phyloP scores from a whole-genome alignment of 805 yeast species.

The Myxozyma lipomycoides region DNA sequence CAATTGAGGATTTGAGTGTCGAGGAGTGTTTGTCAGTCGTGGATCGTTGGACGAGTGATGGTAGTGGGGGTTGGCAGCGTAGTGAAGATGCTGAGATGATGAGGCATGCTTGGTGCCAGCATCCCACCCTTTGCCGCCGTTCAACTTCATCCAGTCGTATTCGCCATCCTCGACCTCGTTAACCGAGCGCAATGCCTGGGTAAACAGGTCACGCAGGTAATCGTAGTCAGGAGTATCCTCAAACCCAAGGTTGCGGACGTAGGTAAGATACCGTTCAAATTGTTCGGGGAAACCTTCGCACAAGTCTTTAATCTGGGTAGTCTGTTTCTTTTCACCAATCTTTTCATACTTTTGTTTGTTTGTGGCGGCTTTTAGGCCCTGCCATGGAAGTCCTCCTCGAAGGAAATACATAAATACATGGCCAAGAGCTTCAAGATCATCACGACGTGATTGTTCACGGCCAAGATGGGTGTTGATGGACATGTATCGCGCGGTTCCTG shows the following conservation, averaged over 20 bases:
- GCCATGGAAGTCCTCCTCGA: slow-evolving; percentile 97
- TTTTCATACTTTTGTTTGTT: slow-evolving; percentile 97
- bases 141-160: slow-evolving; percentile 97
- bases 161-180: slow-evolving; percentile 77
- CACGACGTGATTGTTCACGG: slow-evolving; percentile 93
- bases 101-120: slow-evolving; percentile 42
- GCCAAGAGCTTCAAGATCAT: slow-evolving; percentile 93
- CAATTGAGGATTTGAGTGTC: slow-evolving; percentile 33
- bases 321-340: slow-evolving; percentile 92
- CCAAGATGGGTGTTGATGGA: slow-evolving; percentile 96
- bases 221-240: slow-evolving; percentile 95
- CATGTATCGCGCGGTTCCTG: slow-evolving; percentile 99
- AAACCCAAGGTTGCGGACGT: slow-evolving; percentile 82
- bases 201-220: slow-evolving; percentile 70
- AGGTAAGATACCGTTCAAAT: slow-evolving; percentile 84
- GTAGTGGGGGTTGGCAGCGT: slow-evolving; percentile 25
- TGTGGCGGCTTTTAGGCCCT: slow-evolving; percentile 96
- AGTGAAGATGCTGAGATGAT: slow-evolving; percentile 26
- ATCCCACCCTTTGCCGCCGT: slow-evolving; percentile 96
- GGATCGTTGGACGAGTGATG: slow-evolving; percentile 27
- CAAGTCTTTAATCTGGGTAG: slow-evolving; percentile 79
- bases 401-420: slow-evolving; percentile 94
- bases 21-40: slow-evolving; percentile 24
- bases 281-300: slow-evolving; percentile 89
- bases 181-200: slow-evolving; percentile 69